Base-by-base conservation (phyloP, 805 yeast species). In the Ogataea pini region DNA sequence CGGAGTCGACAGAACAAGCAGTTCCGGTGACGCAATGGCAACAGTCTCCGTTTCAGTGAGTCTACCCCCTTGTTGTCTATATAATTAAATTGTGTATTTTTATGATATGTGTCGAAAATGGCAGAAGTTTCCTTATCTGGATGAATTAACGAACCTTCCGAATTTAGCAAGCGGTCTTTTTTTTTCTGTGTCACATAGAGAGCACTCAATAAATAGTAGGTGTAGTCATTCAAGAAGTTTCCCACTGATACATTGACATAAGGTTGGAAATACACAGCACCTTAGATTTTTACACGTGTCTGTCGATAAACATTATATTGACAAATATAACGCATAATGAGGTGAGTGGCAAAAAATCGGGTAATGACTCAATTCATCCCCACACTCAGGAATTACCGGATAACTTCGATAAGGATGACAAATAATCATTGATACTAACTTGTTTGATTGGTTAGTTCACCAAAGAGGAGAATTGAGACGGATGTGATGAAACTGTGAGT, bases 401-500 rank as follows among this genome's bases (percentile, higher is more conserved):
- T 22, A 17, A 18, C 24, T 3, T 4, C 18, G 6, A 8, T 18
- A 29, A 37, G 7, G 13, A 28, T 5, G 31, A 12, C 14, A 5
- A 14, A 10, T 8, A 10, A 7, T 8, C 13, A 10, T 10, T 7
- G 31, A 10, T 28, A 28, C 31, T 28, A 8, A 24, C 32, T 25
- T 12, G 25, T 16, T 10, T 16, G 18, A 10, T 14, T 6, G 16
- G 4, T 7, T 37, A 78, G 86, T 64, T 79, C 86, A 6, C 85
- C 86, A 28, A 84, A 82, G 59, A 76, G 89, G 64, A 77, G 95
- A 42, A 91, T 94, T 56, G 97, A 91, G 63, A 88, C 94, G 24
- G 99, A 92, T 67, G 97, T 92, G 40, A 90, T 89, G 96, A 94
- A 91, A 67, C 75, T 92, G 79, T 86, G 68, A 63, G 85, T 76